Evolutionary conservation across 164 flowering plant genomes (phyloP).

Genomic region (Malania oleifera): DNA sequence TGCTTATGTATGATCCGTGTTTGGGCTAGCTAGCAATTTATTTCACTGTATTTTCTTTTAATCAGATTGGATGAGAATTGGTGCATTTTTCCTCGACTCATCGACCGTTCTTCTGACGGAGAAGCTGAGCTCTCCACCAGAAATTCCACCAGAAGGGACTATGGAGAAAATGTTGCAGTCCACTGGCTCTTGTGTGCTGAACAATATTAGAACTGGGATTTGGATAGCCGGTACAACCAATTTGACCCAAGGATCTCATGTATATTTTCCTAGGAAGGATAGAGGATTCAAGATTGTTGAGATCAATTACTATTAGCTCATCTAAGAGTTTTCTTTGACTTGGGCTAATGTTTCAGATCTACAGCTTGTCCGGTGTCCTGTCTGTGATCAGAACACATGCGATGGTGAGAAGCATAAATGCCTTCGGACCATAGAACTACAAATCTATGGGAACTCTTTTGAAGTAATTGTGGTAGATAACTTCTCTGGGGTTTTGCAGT

Average conservation of each 20-base stretch:
- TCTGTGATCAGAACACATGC: conserved; percentile 80
- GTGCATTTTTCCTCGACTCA: conserved; percentile 73
- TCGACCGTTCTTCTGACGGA: conserved; percentile 51
- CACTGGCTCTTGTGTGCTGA: conserved; percentile 47
- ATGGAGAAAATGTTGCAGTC: conserved; percentile 42
- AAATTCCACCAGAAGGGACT: conserved; percentile 27
- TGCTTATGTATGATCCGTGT: background rate
- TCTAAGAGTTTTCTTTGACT: background rate
- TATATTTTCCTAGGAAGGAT: background rate
- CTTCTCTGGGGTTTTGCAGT: too few species aligned
- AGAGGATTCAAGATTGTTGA: conserved; percentile 1
- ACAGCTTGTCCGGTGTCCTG: conserved; percentile 94
- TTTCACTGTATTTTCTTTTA: conserved; percentile 2
- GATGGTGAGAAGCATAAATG: conserved; percentile 56
- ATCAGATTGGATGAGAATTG: conserved; percentile 94
- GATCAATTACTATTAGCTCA: background rate
- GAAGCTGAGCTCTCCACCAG: conserved; percentile 32
- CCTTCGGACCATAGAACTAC: too few species aligned
- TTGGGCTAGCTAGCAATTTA: background rate
- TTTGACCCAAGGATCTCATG: background rate
- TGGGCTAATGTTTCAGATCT: conserved; percentile 48
- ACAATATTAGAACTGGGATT: conserved; percentile 65
- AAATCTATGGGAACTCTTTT: too few species aligned
- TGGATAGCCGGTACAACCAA: conserved; percentile 74
- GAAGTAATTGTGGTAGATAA: too few species aligned